phyloP scores from a whole-genome alignment of 2,329 filamentous ascomycete species.

The Dactylellina sp. region DNA sequence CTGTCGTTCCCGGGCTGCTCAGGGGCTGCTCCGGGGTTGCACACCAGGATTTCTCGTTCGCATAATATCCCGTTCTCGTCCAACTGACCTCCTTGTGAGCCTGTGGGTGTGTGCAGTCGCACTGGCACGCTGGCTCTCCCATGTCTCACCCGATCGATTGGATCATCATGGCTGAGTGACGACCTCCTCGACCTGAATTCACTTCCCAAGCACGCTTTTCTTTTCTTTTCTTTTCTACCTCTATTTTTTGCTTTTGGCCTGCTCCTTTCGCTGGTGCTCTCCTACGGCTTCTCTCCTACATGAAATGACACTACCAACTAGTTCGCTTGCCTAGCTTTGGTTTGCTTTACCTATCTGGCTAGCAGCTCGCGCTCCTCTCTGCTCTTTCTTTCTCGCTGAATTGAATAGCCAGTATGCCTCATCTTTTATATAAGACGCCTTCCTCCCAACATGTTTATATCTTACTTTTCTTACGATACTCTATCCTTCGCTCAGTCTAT shows the following conservation, averaged over 20 bases:
- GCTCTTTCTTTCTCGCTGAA: slow-evolving; percentile 27
- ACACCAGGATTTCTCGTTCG: slow-evolving; percentile 29
- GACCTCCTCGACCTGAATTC: slow-evolving; percentile 52
- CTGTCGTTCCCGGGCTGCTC: too few species aligned
- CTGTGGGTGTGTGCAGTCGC: too few species aligned
- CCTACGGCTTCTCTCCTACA: slow-evolving; percentile 61
- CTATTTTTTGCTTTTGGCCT: slow-evolving; percentile 54
- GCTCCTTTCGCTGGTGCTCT: slow-evolving; percentile 59
- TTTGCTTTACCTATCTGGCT: slow-evolving; percentile 51
- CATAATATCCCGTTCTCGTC: slow-evolving; percentile 47
- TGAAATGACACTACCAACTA: slow-evolving; percentile 55
- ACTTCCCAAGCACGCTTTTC: slow-evolving; percentile 51
- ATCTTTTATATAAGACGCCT: slow-evolving; percentile 53
- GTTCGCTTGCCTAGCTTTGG: slow-evolving; percentile 45
- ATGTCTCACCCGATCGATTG: slow-evolving; percentile 56
- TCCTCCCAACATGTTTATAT: slow-evolving; percentile 40
- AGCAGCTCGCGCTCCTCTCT: slow-evolving; percentile 26
- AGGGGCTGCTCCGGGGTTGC: slow-evolving; percentile 7
- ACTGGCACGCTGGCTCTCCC: slow-evolving; percentile 40
- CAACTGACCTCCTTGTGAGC: slow-evolving; percentile 31
- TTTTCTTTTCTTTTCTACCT: slow-evolving; percentile 51
- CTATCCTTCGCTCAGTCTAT: slow-evolving; percentile 43
- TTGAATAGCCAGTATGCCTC: slow-evolving; percentile 31
- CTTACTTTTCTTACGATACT: slow-evolving; percentile 33
- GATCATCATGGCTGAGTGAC: slow-evolving; percentile 56